Percentiles rank a stretch among this genome's conserved stretches.
These are phyloP conservation scores for Colletotrichum somersetense DNA, from an alignment of 2,329 filamentous ascomycete genomes.

Conservation along the genomic window DNA sequence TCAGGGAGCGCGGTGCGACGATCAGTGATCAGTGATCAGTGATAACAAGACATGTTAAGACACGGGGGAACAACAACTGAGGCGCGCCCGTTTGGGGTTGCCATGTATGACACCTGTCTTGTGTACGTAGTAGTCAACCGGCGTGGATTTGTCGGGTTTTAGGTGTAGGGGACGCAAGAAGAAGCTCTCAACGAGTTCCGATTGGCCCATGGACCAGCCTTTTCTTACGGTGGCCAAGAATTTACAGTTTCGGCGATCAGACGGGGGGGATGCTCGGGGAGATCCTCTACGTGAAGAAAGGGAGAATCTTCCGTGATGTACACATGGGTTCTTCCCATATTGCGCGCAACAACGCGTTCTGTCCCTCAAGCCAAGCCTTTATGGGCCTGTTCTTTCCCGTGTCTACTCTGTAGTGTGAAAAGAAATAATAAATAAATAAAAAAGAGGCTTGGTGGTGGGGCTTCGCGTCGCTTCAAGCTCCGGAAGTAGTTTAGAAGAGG, in stretches of 20 bases:
- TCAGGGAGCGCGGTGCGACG: constrained; percentile 3
- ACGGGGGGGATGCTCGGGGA: constrained; percentile 27
- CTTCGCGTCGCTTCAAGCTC: constrained; percentile 10
- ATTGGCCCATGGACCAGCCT: constrained; percentile 28
- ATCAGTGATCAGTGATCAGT: neutral
- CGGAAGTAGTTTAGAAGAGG: constrained; percentile 1
- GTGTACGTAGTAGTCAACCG: constrained; percentile 11
- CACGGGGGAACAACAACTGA: neutral
- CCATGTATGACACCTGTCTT: neutral
- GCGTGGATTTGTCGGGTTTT: neutral
- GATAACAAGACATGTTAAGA: neutral
- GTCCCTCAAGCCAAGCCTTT: constrained; percentile 24
- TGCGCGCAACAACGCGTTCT: neutral
- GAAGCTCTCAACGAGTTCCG: constrained; percentile 25
- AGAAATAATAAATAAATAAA: neutral
- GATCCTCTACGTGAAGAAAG: constrained; percentile 20
- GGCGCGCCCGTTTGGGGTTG: neutral
- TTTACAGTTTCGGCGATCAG: constrained; percentile 40
- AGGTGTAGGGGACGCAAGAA: constrained; percentile 10
- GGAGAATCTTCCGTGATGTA: neutral
- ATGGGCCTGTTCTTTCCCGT: constrained; percentile 16
- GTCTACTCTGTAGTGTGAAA: neutral
- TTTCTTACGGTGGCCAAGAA: constrained; percentile 40
- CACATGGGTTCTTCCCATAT: neutral
- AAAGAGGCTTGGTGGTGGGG: constrained; percentile 27